These are phyloP conservation scores for Phaseolus lunatus DNA, from an alignment of 306 rosid genomes.

Conservation along the genomic window DNA sequence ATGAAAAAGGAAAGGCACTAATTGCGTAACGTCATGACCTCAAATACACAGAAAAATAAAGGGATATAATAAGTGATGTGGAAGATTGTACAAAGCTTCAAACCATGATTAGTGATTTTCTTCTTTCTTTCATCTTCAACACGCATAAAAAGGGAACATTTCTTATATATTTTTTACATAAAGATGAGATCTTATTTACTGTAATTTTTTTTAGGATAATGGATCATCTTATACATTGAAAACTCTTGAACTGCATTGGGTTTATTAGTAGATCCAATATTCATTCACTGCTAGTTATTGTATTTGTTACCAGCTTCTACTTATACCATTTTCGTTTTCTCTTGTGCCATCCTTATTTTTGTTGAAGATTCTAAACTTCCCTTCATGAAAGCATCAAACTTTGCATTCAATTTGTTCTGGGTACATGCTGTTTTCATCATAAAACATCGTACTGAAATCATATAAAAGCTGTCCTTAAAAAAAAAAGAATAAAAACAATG, in stretches of 20 bases:
- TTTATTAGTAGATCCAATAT: too few species aligned
- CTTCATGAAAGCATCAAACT: conserved; percentile 26
- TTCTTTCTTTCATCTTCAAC: too few species aligned
- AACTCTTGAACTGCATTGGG: too few species aligned
- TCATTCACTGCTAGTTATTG: too few species aligned
- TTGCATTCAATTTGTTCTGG: conserved; percentile 27
- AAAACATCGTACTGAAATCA: background rate
- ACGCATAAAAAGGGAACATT: too few species aligned
- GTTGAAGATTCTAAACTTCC: conserved; percentile 10
- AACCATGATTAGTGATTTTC: background rate
- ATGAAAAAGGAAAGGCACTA: background rate
- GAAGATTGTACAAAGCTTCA: background rate
- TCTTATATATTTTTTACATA: too few species aligned
- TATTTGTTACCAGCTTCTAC: background rate
- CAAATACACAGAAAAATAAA: background rate
- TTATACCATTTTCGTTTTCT: conserved; percentile 3
- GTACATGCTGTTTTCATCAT: conserved; percentile 16
- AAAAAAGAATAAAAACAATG: background rate
- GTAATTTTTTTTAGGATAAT: too few species aligned
- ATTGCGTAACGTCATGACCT: conserved; percentile 10
- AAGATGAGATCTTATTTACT: too few species aligned
- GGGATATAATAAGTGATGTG: background rate
- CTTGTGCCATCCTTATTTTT: background rate
- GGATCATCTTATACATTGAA: too few species aligned
- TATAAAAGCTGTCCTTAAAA: background rate